Base-by-base conservation (phyloP, 768 basidiomycete species). In the Mycena venus region DNA sequence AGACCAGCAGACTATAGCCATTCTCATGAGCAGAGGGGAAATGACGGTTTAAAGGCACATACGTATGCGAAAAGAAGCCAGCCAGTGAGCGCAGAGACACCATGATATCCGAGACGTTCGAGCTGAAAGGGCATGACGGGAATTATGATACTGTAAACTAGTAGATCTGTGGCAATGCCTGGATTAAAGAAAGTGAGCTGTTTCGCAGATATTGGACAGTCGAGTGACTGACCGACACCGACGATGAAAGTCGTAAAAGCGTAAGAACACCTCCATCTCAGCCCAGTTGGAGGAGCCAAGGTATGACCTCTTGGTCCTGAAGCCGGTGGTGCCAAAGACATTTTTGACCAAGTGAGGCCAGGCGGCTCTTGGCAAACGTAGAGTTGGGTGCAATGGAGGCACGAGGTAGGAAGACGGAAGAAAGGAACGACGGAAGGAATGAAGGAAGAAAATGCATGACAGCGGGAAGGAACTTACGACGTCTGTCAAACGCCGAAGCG, bases 111-210 rank as follows among this genome's bases (percentile, higher is more conserved):
- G 61, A 92, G 84, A 9, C 68, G 79, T 76, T 91, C 87, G 31
- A 93, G 86, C 40, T 90, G 91, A 77, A 92, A 92, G 2, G 92
- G 91, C 68, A 92, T 85, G 31, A 92, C 90, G 9, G 92, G 91
- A 40, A 92, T 88, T 70, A 92, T 89, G 29, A 90, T 84, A 5
- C 91, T 90, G 75, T 92, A 92, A 14, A 90, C 88, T 21, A 92
- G 80, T 1, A 91, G 77, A 79, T 92, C 91, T 1, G 88, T 88
- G 19, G 83, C 82, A 36, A 88, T 79, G 3, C 87, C 87, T 89
- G 66, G n/a, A 42, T n/a, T 29, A 25, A 27, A 4, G n/a, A 4
- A 34, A 15, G 8, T 51, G 51, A 51, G 31, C 19, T 40, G 17
- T 49, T 23, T 23, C 6, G 17, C 19, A 56, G 49, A 38, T 23